Evolutionary conservation across 306 rosid genomes (phyloP), one percentile per base, ranked within the genome.

Genomic region (Neltuma alba): DNA sequence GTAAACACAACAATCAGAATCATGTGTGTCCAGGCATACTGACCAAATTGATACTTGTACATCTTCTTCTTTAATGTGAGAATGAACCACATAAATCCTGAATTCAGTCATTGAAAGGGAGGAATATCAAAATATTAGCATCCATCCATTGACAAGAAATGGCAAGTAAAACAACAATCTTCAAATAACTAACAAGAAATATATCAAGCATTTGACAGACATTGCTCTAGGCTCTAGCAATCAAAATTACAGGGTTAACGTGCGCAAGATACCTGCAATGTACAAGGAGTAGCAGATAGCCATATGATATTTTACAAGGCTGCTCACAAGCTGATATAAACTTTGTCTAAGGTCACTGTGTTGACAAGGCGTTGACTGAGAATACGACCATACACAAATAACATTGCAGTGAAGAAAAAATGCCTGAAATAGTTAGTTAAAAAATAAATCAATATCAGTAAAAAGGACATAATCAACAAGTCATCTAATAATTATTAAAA

Each of bases 21-120:
- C 99, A 96, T 96, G 82, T 96, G 97, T 15, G 99, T 96, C 99
- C 99, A 96, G 70, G 99, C 98, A 91, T 90, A 96, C 93, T 96
- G 98, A 85, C 99, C 94, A 89, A 96, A 96, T 82, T 96, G 98
- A 89, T 96, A 96, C 89, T 96, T 96, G 85, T 93, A 93, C 99
- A 93, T 91, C 91, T 90, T 95, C 96, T 93, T 96, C 86, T 96
- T 96, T 74, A 96, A 81, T 36, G 99, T 90, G 80, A 96, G 89
- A 87, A 96, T 95, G 91, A 96, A 96, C 99, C 98, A 96, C 91
- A 96, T 93, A 86, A 96, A 96, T 81, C 99, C 99, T 96, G 90
- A 80, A 68, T 48, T 58, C 81, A 84, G 36, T 74, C 83, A 78
- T 79, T 70, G 83, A 72, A 87, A 67, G 54, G 70, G 74, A 70